These are phyloP conservation scores for Diaporthe sp. DNA, from an alignment of 2,329 filamentous ascomycete genomes.

Conservation along the genomic window DNA sequence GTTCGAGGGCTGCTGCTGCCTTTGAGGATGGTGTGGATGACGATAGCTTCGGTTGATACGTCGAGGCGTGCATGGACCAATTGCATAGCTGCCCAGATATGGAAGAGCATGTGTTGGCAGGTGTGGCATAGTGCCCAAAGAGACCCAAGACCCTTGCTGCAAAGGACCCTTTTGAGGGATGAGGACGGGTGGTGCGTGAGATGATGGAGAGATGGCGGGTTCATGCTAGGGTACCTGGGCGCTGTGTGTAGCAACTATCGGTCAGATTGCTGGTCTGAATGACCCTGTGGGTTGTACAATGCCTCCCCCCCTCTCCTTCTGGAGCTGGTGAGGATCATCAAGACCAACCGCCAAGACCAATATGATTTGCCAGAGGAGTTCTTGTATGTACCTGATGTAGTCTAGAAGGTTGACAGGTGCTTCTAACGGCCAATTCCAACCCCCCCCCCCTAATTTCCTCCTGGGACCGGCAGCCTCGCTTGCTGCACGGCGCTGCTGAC, in stretches of 20 bases:
- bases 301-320: not conserved
- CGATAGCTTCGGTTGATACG: slow-evolving; percentile 6
- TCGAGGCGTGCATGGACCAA: not conserved
- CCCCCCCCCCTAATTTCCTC: not conserved
- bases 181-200: slow-evolving; percentile 10
- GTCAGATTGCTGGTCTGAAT: slow-evolving; percentile 1
- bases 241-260: not conserved
- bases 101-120: slow-evolving; percentile 19
- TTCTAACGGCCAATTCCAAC: not conserved
- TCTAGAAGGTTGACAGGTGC: not conserved
- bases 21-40: slow-evolving; percentile 2
- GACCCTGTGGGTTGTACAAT: not conserved
- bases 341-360: not conserved
- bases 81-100: slow-evolving; percentile 20
- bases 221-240: not conserved
- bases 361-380: slow-evolving; percentile 7
- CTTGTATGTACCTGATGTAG: not conserved
- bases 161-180: slow-evolving; percentile 19
- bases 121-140: slow-evolving; percentile 30
- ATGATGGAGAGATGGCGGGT: slow-evolving; percentile 5
- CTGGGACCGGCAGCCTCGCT: slow-evolving; percentile 10
- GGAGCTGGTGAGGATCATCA: not conserved
- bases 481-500: slow-evolving; percentile 27
- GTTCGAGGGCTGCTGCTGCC: not conserved
- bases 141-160: slow-evolving; percentile 11